Evolutionary conservation across 371 early-diverging fungal genomes (phyloP).

Genomic region (Dinochytrium kinnereticum): DNA sequence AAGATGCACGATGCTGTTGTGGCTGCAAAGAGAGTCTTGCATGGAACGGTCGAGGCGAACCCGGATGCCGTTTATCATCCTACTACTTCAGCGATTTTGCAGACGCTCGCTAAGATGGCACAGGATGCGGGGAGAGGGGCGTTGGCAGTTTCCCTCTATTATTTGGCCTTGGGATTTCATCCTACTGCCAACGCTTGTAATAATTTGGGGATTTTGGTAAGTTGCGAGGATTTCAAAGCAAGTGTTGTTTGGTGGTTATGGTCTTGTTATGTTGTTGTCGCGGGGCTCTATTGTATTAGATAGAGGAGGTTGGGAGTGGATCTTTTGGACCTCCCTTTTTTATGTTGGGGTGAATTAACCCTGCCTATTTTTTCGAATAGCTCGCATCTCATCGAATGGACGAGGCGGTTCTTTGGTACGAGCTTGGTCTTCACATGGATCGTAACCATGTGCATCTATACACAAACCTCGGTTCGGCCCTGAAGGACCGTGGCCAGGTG

Average conservation of each 20-base stretch:
- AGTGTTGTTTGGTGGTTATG: too few species aligned
- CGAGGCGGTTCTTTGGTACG: conserved; percentile 74
- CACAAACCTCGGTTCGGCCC: conserved; percentile 86
- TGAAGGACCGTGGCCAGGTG: conserved; percentile 87
- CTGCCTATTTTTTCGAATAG: conserved; percentile 31
- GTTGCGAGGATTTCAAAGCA: neutral
- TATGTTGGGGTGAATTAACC: conserved; percentile 2
- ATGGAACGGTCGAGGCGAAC: conserved; percentile 27
- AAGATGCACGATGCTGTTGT: conserved; percentile 45
- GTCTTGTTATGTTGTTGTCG: too few species aligned
- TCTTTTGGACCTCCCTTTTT: too few species aligned
- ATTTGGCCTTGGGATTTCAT: conserved; percentile 76
- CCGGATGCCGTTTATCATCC: conserved; percentile 39
- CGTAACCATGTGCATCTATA: conserved; percentile 86
- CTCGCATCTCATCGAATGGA: conserved; percentile 44
- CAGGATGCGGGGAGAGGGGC: conserved; percentile 74
- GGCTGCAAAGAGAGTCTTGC: neutral
- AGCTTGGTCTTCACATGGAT: conserved; percentile 83
- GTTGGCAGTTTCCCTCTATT: conserved; percentile 79
- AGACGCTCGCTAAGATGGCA: conserved; percentile 85
- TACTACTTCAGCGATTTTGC: conserved; percentile 76
- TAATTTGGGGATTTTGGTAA: conserved; percentile 79
- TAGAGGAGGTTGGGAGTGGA: too few species aligned
- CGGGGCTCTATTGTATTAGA: too few species aligned
- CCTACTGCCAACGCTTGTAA: conserved; percentile 90